Evolutionary conservation across 2,329 filamentous ascomycete species (phyloP), one percentile per base, ranked within the genome.

Genomic region (Ophidiomyces ophidiicola): DNA sequence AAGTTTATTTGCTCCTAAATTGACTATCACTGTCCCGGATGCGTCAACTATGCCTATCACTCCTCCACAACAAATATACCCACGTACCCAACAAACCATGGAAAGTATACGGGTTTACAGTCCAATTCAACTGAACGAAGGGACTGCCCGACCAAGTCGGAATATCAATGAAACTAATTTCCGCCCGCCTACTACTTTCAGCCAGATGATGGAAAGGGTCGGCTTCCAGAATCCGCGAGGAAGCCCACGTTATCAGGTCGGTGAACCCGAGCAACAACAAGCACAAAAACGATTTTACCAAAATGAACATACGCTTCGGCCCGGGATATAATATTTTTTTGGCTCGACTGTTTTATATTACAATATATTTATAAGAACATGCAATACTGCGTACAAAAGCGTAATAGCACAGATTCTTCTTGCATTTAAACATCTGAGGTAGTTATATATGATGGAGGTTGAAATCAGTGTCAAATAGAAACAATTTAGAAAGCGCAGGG

Each of bases 81-180:
- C 45, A 7, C 41, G 35, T n/a, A 55, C 52, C 12, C 48, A 54
- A 42, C 55, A 50, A 20, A 65, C 59, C 25, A 64, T 55, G 8
- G 64, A 68, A 46, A 68, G 59, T 44, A 68, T 68, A 44, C 61
- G 56, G 36, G 58, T 69, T 3, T 68, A 66, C 45, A 64, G 63
- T 11, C 66, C 66, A 1, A 59, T 57, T 3, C 55, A 46, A 10
- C 26, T 44, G 30, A 38, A 39, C 17, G 36, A 33, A 21, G 40
- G 33, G 10, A 26, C 44, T 15, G 55, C 6, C 50, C 52, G 26
- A 52, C 59, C 39, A 43, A 50, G 41, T 49, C 43, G 37, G 46
- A 39, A 51, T 6, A 48, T 53, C 18, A 50, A 50, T 11, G 53
- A 54, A 36, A 52, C 50, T 5, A 26, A 39, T 21, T 46, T 46